These are phyloP conservation scores for Colletotrichum cereale DNA, from an alignment of 2,329 filamentous ascomycete species.

Conservation along the genomic window DNA sequence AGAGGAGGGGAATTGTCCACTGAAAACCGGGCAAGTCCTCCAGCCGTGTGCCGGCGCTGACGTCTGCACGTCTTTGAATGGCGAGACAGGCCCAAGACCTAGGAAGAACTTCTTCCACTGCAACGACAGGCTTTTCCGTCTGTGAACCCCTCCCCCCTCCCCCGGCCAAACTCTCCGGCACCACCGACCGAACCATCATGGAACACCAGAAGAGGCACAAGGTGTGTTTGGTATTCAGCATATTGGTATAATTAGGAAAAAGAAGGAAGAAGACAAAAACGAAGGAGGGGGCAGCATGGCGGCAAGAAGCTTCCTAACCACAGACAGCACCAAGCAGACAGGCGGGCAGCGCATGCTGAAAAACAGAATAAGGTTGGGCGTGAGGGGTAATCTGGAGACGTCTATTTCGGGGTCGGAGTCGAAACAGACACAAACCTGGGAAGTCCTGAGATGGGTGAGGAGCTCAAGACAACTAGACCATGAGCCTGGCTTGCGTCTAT, in stretches of 20 bases:
- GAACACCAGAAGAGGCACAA: neutral
- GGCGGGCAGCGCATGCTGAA: neutral
- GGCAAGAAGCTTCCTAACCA: neutral
- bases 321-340: neutral
- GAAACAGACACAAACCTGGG: slow-evolving; percentile 23
- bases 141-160: neutral
- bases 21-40: slow-evolving; percentile 4
- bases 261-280: neutral
- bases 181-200: neutral
- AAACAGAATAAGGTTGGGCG: slow-evolving; percentile 23
- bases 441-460: slow-evolving; percentile 19
- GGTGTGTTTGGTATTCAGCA: neutral
- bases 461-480: slow-evolving; percentile 11
- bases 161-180: neutral
- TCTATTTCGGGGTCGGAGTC: slow-evolving; percentile 19
- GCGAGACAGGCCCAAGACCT: slow-evolving; percentile 19
- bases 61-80: slow-evolving; percentile 15
- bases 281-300: neutral
- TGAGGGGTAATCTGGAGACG: slow-evolving; percentile 30
- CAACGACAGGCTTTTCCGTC: neutral
- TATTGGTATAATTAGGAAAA: neutral
- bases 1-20: slow-evolving; percentile 15
- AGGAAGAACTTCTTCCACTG: slow-evolving; percentile 21
- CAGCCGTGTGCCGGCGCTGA: slow-evolving; percentile 11
- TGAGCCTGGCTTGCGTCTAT: slow-evolving; percentile 3